Conservation (phyloP, 108 stramenopile genomes). For the Fistulifera solaris region DNA sequence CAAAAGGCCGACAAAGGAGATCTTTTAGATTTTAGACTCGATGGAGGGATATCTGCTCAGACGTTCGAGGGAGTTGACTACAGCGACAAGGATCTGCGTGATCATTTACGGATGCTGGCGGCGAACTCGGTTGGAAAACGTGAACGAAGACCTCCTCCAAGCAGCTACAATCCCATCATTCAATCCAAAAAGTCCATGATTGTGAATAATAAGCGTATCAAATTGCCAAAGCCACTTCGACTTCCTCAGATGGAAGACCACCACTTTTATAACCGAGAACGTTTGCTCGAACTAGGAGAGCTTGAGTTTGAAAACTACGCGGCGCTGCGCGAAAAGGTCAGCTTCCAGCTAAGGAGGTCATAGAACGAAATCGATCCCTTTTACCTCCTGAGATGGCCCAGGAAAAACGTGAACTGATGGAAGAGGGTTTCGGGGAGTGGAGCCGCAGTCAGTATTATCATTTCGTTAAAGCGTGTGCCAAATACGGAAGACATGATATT, state of each 20-base stretch:
- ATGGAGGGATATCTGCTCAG: slow-evolving; percentile 81
- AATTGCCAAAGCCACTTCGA: slow-evolving; percentile 58
- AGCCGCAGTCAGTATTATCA: slow-evolving; percentile 79
- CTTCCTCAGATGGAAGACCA: slow-evolving; percentile 90
- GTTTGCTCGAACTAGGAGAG: slow-evolving; percentile 73
- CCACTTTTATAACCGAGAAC: slow-evolving; percentile 88
- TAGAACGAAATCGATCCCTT: slow-evolving; percentile 43
- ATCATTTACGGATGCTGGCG: slow-evolving; percentile 72
- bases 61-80: slow-evolving; percentile 88
- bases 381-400: slow-evolving; percentile 64
- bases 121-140: slow-evolving; percentile 81
- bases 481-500: slow-evolving; percentile 85
- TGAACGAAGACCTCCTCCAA: slow-evolving; percentile 74
- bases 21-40: slow-evolving; percentile 89
- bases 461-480: slow-evolving; percentile 87
- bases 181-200: slow-evolving; percentile 77
- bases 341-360: slow-evolving; percentile 49
- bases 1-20: slow-evolving; percentile 91
- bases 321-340: slow-evolving; percentile 63
- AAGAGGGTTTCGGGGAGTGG: slow-evolving; percentile 91
- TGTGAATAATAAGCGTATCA: slow-evolving; percentile 65
- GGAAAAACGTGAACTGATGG: slow-evolving; percentile 78
- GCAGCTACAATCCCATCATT: slow-evolving; percentile 72
- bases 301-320: slow-evolving; percentile 73
- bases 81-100: slow-evolving; percentile 71